Evolutionary conservation across 257 asterid species (phyloP), one percentile per base, ranked within the genome.

Genomic region (Solanum arcanum): DNA sequence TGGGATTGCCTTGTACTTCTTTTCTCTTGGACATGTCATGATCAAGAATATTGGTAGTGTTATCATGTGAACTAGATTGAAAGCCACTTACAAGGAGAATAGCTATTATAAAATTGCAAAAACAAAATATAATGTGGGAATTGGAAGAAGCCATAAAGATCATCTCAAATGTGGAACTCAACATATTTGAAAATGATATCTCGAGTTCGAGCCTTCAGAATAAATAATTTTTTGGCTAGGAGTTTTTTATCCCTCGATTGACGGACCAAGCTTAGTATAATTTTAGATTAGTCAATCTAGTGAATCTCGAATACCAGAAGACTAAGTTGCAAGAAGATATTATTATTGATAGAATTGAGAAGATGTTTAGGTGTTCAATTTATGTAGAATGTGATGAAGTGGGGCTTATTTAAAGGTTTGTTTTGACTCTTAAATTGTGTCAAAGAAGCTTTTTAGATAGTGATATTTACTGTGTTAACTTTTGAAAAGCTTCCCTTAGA

Each of bases 61-160:
- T 18, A 12, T 83, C 39, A 81, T 72, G 84, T 27, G 90, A 78
- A 62, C 33, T 77, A 69, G 91, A 70, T 52, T 88, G 92, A 46
- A 91, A 90, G 88, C 90, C 87, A 23, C 87, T 91, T 13, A 93
- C 64, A 12, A 96, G 90, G 29, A 95, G 88, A 84, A 94, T 44
- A 49, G 88, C 93, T 11, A 93, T 90, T 89, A 96, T 91, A 81
- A 94, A 86, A 89, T 95, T 94, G 90, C 93, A 94, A 64, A 92
- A 90, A 83, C 95, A 94, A 85, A 95, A 95, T 69, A 90, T 90
- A 56, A 92, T 87, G 14, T 86, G 92, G 86, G 98, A 91, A 84
- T 92, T 91, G 46, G 95, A 93, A 86, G 95, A 89, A 41, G 94
- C 95, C 10, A 91, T 41, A 86, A 78, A 77, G 92, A 96, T 90